These are phyloP conservation scores for Backusella westeae DNA, from an alignment of 192 early-diverging fungal species.

Conservation along the genomic window DNA sequence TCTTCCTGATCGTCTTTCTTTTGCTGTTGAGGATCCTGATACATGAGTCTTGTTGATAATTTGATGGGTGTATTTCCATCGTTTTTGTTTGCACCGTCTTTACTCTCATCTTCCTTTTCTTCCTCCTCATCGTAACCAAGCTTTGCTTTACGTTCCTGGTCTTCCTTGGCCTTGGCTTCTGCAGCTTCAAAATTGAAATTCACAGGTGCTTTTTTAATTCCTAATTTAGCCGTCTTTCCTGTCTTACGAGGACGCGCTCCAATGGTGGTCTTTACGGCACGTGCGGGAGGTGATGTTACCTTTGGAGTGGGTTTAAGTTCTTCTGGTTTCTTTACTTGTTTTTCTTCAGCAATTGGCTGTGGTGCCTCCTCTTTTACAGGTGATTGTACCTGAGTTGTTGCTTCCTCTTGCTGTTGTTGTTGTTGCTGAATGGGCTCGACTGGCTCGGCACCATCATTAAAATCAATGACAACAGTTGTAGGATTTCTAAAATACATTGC, in stretches of 20 bases:
- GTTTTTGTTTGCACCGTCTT: neutral
- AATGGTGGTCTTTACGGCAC: constrained; percentile 26
- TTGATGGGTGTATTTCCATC: neutral
- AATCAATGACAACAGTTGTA: constrained; percentile 22
- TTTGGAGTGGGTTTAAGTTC: constrained; percentile 7
- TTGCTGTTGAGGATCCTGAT: constrained; percentile 17
- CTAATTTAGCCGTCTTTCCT: constrained; percentile 75
- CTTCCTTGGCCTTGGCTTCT: constrained; percentile 84
- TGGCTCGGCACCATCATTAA: neutral
- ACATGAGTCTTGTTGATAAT: constrained; percentile 24
- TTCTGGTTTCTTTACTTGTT: neutral
- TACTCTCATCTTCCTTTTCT: neutral
- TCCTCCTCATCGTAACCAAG: constrained; percentile 6
- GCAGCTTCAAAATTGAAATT: constrained; percentile 89
- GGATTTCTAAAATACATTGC: constrained; percentile 21
- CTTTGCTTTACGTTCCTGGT: constrained; percentile 31
- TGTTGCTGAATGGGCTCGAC: neutral
- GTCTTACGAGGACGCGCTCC: constrained; percentile 35
- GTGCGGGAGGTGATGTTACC: constrained; percentile 22
- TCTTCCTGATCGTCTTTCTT: constrained; percentile 5
- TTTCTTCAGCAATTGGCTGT: neutral
- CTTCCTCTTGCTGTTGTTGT: neutral
- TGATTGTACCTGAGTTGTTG: neutral
- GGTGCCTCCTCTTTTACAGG: neutral
- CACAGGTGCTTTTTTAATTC: constrained; percentile 82